Conservation (phyloP, 306 rosid species). For the Cicer chorassanicum region DNA sequence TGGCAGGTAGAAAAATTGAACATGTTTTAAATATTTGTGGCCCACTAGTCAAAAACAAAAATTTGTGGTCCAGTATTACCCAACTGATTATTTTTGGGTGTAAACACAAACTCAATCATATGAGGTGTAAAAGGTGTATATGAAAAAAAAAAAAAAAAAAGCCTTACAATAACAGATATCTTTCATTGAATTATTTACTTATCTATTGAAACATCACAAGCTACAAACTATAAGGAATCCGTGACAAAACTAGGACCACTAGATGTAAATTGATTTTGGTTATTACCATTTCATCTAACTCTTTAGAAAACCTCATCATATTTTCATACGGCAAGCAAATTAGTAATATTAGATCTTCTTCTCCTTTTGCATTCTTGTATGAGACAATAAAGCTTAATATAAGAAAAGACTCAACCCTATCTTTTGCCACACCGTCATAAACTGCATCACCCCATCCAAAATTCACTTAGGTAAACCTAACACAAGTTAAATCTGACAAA, state of each 20-base stretch:
- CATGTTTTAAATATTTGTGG: too few species aligned
- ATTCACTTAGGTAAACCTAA: slow-evolving; percentile 25
- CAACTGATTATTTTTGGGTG: too few species aligned
- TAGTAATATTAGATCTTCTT: slow-evolving; percentile 45
- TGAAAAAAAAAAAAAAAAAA: too few species aligned
- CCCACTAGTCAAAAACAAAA: too few species aligned
- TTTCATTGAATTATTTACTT: too few species aligned
- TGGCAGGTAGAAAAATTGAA: too few species aligned
- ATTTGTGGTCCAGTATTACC: too few species aligned
- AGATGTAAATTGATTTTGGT: background rate
- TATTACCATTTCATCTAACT: slow-evolving; percentile 36
- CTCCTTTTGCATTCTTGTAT: slow-evolving; percentile 25
- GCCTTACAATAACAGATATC: too few species aligned
- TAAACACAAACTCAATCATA: too few species aligned
- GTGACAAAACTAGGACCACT: background rate
- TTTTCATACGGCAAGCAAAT: slow-evolving; percentile 43
- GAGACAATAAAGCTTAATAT: slow-evolving; percentile 20
- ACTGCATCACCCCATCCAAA: slow-evolving; percentile 61
- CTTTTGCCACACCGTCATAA: slow-evolving; percentile 41
- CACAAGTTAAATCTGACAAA: slow-evolving; percentile 35
- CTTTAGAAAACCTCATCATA: slow-evolving; percentile 50
- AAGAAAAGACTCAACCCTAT: background rate
- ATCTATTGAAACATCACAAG: background rate
- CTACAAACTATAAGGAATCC: background rate
- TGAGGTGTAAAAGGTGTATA: too few species aligned